Conservation (phyloP, 306 rosid genomes). For the Hippophae rhamnoides region DNA sequence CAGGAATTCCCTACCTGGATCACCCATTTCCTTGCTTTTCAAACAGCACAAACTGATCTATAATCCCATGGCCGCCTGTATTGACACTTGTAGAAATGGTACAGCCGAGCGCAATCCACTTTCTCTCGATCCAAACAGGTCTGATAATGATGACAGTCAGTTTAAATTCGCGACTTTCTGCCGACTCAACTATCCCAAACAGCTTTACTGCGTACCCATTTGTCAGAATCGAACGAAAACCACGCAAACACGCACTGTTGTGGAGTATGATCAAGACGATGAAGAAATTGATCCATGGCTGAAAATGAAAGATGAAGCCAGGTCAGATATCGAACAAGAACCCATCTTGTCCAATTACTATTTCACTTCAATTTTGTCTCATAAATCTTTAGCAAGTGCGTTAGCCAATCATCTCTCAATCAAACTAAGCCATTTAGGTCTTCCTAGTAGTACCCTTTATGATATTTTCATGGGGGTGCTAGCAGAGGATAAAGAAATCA, state of each 20-base stretch:
- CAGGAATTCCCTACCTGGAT: conserved; percentile 15
- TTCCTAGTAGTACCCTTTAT: conserved; percentile 34
- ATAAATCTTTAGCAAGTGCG: conserved; percentile 44
- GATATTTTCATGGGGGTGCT: conserved; percentile 44
- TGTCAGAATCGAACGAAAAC: conserved; percentile 16
- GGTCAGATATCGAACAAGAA: conserved; percentile 39
- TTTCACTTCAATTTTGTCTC: conserved; percentile 37
- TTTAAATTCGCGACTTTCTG: conserved; percentile 19
- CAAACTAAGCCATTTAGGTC: conserved; percentile 40
- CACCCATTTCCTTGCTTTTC: conserved; percentile 12
- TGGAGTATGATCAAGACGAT: conserved; percentile 17
- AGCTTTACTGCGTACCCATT: conserved; percentile 24
- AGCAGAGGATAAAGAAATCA: conserved; percentile 24
- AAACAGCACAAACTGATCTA: not conserved
- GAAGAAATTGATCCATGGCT: conserved; percentile 43
- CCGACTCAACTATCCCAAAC: conserved; percentile 31
- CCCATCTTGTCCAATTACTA: conserved; percentile 56
- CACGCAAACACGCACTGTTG: conserved; percentile 16
- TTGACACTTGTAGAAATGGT: conserved; percentile 22
- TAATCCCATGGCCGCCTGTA: conserved; percentile 41
- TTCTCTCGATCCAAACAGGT: conserved; percentile 34
- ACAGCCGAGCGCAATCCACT: conserved; percentile 21
- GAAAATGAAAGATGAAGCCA: conserved; percentile 55
- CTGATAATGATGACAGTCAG: conserved; percentile 15
- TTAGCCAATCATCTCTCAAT: conserved; percentile 48